These are phyloP conservation scores for Medicago arabica DNA, from an alignment of 306 rosid genomes.

Conservation along the genomic window DNA sequence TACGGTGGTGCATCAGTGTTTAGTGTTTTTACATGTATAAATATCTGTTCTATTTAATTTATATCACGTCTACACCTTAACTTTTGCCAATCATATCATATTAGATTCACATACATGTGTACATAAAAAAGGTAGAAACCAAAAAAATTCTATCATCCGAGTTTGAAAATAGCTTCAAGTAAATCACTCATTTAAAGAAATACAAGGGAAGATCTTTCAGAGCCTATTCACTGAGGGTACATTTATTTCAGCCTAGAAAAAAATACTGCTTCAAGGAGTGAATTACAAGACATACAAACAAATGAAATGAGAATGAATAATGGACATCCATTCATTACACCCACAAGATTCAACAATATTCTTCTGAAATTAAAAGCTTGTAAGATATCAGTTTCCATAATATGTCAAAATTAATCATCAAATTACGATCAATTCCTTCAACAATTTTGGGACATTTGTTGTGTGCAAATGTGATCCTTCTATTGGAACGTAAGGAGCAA, in stretches of 20 bases:
- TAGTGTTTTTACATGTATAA: not conserved
- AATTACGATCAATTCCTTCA: conserved; percentile 4
- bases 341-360: not conserved
- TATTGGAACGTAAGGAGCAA: not conserved
- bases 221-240: not conserved
- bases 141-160: not conserved
- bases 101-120: not conserved
- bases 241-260: not conserved
- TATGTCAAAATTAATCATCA: conserved; percentile 13
- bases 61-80: not conserved
- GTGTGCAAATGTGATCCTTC: not conserved
- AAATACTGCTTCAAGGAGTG: not conserved
- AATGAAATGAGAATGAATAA: not conserved
- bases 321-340: not conserved
- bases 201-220: not conserved
- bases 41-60: not conserved
- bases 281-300: not conserved
- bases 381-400: not conserved
- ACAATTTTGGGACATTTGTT: not conserved
- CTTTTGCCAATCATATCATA: not conserved
- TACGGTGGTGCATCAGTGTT: not conserved
- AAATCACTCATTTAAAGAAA: conserved; percentile 1
- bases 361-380: not conserved
- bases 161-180: not conserved
- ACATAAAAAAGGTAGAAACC: not conserved